Base-by-base conservation (phyloP, 2,329 filamentous ascomycete genomes). In the Ilyonectria mors-panacis region DNA sequence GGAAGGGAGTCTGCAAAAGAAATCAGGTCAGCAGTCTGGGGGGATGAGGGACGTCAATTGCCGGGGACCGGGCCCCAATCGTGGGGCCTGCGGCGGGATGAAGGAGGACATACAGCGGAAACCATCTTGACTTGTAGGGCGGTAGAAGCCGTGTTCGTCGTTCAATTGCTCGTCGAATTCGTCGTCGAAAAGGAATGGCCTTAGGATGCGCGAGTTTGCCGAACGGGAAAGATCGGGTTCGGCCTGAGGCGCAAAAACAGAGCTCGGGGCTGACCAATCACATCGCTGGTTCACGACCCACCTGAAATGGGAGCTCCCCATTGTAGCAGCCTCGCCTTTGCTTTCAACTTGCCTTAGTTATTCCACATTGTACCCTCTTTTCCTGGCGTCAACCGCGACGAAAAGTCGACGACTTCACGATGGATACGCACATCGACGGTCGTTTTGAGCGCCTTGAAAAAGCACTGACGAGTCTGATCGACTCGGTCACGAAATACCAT, bases 401-500 rank as follows among this genome's bases (percentile, higher is more conserved):
- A 47, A 56, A 37, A 23, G 2, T 26, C 17, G n/a, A n/a, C 12
- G 8, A 9, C 23, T 17, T 10, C 21, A 61, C 13, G 33, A 93
- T 93, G 91, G 88, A 93, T 70, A 85, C 85, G 53, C 81, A 86
- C 55, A 85, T 93, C 7, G 89, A 92, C 69, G 78, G 76, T 51
- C 89, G 87, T 73, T 92, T 93, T 67, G 88, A 91, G 77, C 88
- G 89, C 55, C 83, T 93, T 33, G 91, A 93, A 74, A 88, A 87
- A 74, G 89, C 90, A 1, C 84, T 97, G 21, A 86, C 88, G 13
- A 89, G 84, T 30, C 85, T 97, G 37, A 91, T 94, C 73, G 92
- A 94, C 78, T 95, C 93, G 0, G 92, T 97, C 69, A 87, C 93
- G 6, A 93, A 94, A 70, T 95, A 95, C 81, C 94, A 94, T 75